Conservation (phyloP, 2,329 filamentous ascomycete species). For the Aureobasidium subglaciale region DNA sequence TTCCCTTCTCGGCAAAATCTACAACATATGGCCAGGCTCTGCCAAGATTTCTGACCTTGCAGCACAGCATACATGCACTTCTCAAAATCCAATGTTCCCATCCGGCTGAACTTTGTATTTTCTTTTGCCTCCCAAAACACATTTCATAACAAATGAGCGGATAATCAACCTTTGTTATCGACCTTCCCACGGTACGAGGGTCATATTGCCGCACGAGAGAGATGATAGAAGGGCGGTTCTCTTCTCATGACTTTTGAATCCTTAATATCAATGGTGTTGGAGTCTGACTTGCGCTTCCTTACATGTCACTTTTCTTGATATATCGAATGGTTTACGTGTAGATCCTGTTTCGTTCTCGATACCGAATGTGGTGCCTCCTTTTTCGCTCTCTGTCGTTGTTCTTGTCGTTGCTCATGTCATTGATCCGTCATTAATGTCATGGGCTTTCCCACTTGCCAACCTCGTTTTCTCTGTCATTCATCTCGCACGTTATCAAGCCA, state of each 20-base stretch:
- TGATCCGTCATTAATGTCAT: background rate
- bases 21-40: background rate
- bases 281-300: conserved; percentile 1
- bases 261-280: background rate
- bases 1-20: background rate
- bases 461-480: too few species aligned
- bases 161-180: conserved; percentile 8
- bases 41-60: background rate
- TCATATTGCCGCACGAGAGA: conserved; percentile 9
- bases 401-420: background rate
- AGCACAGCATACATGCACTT: background rate
- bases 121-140: background rate
- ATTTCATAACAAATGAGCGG: background rate
- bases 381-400: too few species aligned
- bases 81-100: background rate
- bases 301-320: background rate
- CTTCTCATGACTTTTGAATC: background rate
- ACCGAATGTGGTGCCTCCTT: too few species aligned
- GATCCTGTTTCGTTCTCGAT: too few species aligned
- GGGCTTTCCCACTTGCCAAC: too few species aligned
- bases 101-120: background rate
- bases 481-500: too few species aligned
- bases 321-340: too few species aligned
- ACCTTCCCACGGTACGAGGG: background rate
- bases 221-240: background rate